Percentiles rank a stretch among this genome's conserved stretches.
Conservation (phyloP, 1,284 basidiomycete genomes). For the Pisolithus thermaeus region DNA sequence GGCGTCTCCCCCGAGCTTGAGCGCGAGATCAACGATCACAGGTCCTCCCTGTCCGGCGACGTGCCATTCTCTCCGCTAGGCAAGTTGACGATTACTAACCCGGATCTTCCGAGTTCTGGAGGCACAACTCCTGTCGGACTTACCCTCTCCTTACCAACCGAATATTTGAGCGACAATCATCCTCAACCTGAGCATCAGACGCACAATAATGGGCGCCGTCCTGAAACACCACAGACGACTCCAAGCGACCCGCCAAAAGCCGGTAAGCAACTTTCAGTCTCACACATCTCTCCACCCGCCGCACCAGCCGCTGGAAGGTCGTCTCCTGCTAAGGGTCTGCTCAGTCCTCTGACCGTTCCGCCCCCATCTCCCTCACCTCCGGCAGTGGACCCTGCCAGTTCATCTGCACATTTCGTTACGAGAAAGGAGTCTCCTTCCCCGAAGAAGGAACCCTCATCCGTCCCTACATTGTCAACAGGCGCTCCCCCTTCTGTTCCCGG, state of each 20-base stretch:
- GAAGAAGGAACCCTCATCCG: background rate
- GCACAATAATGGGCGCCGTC: slow-evolving; percentile 1
- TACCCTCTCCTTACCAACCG: slow-evolving; percentile 30
- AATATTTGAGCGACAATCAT: slow-evolving; percentile 9
- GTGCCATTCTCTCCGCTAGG: slow-evolving; percentile 51
- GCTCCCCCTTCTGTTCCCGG: slow-evolving; percentile 4
- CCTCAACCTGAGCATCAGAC: slow-evolving; percentile 2
- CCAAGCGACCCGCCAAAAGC: slow-evolving; percentile 5
- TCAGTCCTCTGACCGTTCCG: slow-evolving; percentile 22
- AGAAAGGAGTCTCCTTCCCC: slow-evolving; percentile 8
- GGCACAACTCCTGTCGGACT: slow-evolving; percentile 39
- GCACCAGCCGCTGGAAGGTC: slow-evolving; percentile 15
- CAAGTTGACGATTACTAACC: slow-evolving; percentile 67
- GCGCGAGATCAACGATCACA: slow-evolving; percentile 32
- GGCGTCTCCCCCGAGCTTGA: slow-evolving; percentile 22
- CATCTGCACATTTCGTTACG: slow-evolving; percentile 15
- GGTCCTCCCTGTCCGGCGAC: slow-evolving; percentile 53
- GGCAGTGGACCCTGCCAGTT: slow-evolving; percentile 9
- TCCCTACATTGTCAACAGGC: slow-evolving; percentile 13
- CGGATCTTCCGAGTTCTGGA: slow-evolving; percentile 50
- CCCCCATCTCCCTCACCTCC: slow-evolving; percentile 23
- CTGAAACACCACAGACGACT: slow-evolving; percentile 2
- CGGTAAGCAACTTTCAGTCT: slow-evolving; percentile 2
- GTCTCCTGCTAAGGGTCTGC: slow-evolving; percentile 27
- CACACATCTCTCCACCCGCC: background rate